Conservation (phyloP, 768 basidiomycete genomes). For the Exidia glandulosa region DNA sequence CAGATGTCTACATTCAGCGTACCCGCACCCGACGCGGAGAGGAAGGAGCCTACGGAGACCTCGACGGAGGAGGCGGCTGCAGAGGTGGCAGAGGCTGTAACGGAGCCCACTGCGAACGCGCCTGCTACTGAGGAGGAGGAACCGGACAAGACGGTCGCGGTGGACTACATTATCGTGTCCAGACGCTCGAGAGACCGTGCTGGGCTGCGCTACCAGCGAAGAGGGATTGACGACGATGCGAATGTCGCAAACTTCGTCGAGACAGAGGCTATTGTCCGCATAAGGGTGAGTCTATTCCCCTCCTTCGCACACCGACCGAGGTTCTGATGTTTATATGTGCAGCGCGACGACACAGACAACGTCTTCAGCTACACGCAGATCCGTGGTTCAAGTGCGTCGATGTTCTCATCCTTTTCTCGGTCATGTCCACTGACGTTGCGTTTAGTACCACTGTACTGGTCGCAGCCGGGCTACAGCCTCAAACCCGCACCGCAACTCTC, state of each 20-base stretch:
- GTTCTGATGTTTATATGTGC: too few relatives aligned
- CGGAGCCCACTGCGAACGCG: slow-evolving; percentile 17
- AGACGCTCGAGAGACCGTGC: slow-evolving; percentile 81
- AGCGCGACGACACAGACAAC: slow-evolving; percentile 69
- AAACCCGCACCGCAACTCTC: slow-evolving; percentile 80
- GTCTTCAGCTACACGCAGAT: slow-evolving; percentile 85
- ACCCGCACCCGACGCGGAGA: slow-evolving; percentile 9
- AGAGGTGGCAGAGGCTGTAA: neutral
- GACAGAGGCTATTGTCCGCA: slow-evolving; percentile 78
- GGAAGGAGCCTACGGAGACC: too few relatives aligned
- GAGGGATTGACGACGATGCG: slow-evolving; percentile 89
- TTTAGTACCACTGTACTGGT: slow-evolving; percentile 87
- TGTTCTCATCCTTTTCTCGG: neutral
- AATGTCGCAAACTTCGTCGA: slow-evolving; percentile 95
- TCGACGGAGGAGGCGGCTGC: neutral
- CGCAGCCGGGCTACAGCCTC: slow-evolving; percentile 72
- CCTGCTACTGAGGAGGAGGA: slow-evolving; percentile 24
- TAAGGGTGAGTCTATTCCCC: slow-evolving; percentile 45
- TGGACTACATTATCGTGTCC: slow-evolving; percentile 77
- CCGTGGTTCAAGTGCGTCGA: slow-evolving; percentile 78
- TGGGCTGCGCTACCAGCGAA: slow-evolving; percentile 85
- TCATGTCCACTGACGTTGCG: neutral
- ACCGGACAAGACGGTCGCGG: slow-evolving; percentile 27
- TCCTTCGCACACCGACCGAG: slow-evolving; percentile 1
- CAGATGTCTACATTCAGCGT: slow-evolving; percentile 63